Evolutionary conservation across 176 grass and related monocot species (phyloP), one percentile per base, ranked within the genome.

Genomic region (Ensete glaucum): DNA sequence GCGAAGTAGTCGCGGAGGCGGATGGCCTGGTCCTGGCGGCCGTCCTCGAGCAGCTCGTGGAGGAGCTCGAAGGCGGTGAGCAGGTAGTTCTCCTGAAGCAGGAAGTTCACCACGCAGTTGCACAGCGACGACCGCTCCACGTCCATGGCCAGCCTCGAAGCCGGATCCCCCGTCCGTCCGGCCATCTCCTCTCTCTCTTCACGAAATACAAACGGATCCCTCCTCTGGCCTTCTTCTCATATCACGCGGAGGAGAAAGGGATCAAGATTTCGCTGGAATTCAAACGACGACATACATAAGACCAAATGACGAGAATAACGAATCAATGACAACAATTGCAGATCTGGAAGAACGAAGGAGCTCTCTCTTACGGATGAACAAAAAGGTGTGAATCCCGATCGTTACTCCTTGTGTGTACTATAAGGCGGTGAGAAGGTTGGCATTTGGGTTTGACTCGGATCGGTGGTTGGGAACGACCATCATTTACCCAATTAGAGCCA

Each of bases 91-190:
- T 97, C 93, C 83, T 97, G 87, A 76, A 97, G 76, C 80, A 97
- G 74, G 66, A 97, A 97, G 75, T 97, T 97, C 72, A 97, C 93
- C 15, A 97, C 93, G 82, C 93, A 97, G 77, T 97, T 97, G 85
- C 93, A 97, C 76, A 97, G 82, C 63, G 93, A 97, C 54, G 93
- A 76, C 85, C 82, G 79, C 69, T 88, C 85, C 57, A 90, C 89
- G 63, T 88, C 89, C 76, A 49, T 74, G 57, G 64, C 80, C 63
- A 58, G 74, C 57, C 11, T 22, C 17, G 27, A 29, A 58, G 59
- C 29, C 7, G 74, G 74, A 76, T 65, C 74, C 74, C 34, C 34
- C 34, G 34, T 4, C 34, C 34, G 4, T 5, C 34, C 34, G 4
- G 20, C 43, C 74, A 76, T 76, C 71, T 69, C 67, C 29, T 11